Conservation (phyloP, 768 basidiomycete genomes). For the Psilocybe subaeruginosa region DNA sequence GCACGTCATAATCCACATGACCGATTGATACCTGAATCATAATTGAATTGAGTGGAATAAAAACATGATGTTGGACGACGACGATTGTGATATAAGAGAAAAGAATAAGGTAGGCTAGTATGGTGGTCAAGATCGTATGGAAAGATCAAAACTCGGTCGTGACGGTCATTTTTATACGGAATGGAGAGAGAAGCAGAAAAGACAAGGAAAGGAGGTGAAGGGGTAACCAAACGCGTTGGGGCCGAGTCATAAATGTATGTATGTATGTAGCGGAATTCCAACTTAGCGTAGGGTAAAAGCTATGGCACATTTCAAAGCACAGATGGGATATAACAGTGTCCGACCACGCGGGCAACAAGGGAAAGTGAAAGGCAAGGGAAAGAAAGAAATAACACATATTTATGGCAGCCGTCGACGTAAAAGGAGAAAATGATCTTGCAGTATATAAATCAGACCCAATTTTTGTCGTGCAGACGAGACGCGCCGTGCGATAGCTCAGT, state of each 20-base stretch:
- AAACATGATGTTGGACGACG: slow-evolving; percentile 44
- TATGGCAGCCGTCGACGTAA: slow-evolving; percentile 4
- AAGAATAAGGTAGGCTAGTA: slow-evolving; percentile 32
- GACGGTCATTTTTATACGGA: slow-evolving; percentile 19
- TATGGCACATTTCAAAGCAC: slow-evolving; percentile 26
- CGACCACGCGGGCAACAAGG: slow-evolving; percentile 37
- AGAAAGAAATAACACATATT: slow-evolving; percentile 12
- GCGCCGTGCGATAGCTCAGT: slow-evolving; percentile 27
- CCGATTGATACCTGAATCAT: slow-evolving; percentile 28
- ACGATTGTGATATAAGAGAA: slow-evolving; percentile 47
- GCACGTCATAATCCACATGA: not conserved
- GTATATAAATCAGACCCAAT: slow-evolving; percentile 44
- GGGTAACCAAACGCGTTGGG: slow-evolving; percentile 10
- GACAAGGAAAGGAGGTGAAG: slow-evolving; percentile 15
- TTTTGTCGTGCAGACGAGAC: slow-evolving; percentile 62
- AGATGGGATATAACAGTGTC: slow-evolving; percentile 37
- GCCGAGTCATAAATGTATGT: slow-evolving; percentile 15
- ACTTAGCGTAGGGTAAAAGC: slow-evolving; percentile 18
- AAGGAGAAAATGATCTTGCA: slow-evolving; percentile 11
- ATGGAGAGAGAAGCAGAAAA: slow-evolving; percentile 17
- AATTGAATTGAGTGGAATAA: slow-evolving; percentile 47
- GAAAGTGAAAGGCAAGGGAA: slow-evolving; percentile 5
- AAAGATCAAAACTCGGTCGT: slow-evolving; percentile 22
- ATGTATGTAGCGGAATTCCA: slow-evolving; percentile 22
- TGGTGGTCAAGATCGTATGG: slow-evolving; percentile 22